phyloP scores from a whole-genome alignment of 2,329 filamentous ascomycete species.

The Orbilia quercus region DNA sequence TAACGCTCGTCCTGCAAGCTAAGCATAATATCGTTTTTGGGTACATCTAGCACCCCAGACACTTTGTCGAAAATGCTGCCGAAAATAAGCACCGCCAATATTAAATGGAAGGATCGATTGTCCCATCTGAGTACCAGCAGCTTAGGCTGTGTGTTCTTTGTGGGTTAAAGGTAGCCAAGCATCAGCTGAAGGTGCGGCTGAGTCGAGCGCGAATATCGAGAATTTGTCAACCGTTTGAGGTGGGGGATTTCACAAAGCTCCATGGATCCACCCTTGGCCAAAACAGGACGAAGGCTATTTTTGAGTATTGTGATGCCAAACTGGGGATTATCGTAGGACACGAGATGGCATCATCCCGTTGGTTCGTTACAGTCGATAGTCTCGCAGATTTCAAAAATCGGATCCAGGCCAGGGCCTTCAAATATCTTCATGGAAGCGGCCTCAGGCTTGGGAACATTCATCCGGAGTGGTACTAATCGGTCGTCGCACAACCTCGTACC shows the following conservation, averaged over 20 bases:
- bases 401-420: no score
- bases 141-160: background rate
- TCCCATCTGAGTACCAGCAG: constrained; percentile 2
- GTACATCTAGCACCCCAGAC: constrained; percentile 19
- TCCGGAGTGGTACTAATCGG: no score
- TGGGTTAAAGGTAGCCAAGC: constrained; percentile 15
- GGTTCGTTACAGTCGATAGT: no score
- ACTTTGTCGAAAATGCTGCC: constrained; percentile 6
- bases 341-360: constrained; percentile 1
- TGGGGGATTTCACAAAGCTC: background rate
- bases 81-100: constrained; percentile 43
- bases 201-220: constrained; percentile 4
- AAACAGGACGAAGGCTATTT: constrained; percentile 18
- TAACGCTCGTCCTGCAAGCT: constrained; percentile 4
- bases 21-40: background rate
- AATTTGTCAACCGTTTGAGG: constrained; percentile 13
- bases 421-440: no score
- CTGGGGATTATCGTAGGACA: background rate
- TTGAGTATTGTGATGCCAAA: no score
- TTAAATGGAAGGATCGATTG: constrained; percentile 31
- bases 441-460: no score
- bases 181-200: constrained; percentile 37
- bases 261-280: background rate
- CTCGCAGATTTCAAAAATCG: no score
- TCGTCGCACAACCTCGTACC: no score